Conservation (phyloP, 257 asterid species). For the Scutellaria barbata region DNA sequence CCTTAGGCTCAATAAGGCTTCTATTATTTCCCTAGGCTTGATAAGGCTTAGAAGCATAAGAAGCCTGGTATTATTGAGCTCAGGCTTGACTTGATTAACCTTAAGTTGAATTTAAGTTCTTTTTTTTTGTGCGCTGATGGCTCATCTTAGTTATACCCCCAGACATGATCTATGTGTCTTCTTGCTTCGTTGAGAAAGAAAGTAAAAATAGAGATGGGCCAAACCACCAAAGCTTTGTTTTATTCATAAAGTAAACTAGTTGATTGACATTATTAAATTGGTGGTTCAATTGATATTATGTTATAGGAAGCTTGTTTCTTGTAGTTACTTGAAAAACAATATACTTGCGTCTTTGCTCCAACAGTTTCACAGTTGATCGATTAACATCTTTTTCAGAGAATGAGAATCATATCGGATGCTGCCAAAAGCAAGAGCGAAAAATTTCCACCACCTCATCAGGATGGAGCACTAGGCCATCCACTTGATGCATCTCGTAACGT, state of each 20-base stretch:
- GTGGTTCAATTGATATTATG: background rate
- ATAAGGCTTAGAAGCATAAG: too few species aligned
- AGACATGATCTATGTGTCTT: too few species aligned
- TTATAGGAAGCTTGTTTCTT: slow-evolving; percentile 2
- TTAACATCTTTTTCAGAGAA: slow-evolving; percentile 53
- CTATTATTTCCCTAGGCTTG: background rate
- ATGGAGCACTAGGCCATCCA: slow-evolving; percentile 71
- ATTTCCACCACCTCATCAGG: slow-evolving; percentile 96
- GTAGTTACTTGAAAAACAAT: background rate
- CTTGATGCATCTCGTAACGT: slow-evolving; percentile 50
- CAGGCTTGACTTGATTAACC: too few species aligned
- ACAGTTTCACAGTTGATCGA: background rate
- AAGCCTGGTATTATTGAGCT: too few species aligned
- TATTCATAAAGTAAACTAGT: too few species aligned
- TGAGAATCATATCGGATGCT: slow-evolving; percentile 64
- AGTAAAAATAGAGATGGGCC: too few species aligned
- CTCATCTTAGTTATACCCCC: too few species aligned
- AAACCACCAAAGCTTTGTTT: too few species aligned
- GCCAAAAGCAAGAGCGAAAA: slow-evolving; percentile 83
- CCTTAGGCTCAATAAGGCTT: background rate
- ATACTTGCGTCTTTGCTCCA: background rate
- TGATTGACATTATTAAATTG: too few species aligned
- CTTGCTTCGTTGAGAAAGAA: too few species aligned
- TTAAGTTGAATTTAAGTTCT: too few species aligned
- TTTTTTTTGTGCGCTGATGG: too few species aligned